Conservation (phyloP, 768 basidiomycete species). For the Russula earlei region DNA sequence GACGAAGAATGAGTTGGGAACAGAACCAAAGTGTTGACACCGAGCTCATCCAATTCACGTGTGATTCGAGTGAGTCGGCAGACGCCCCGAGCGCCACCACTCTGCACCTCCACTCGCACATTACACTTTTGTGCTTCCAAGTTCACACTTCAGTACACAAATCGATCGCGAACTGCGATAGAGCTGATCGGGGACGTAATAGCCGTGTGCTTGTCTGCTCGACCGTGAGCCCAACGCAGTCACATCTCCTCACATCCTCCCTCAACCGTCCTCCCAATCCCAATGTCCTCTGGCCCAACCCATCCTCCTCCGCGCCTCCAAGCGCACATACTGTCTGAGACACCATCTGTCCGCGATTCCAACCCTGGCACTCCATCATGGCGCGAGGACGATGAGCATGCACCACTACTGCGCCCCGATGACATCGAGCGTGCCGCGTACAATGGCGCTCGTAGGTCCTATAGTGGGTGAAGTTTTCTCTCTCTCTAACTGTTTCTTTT, state of each 20-base stretch:
- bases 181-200: too few species aligned
- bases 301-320: neutral
- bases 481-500: neutral
- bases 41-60: neutral
- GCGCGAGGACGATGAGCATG: constrained; percentile 9
- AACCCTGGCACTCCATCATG: constrained; percentile 8
- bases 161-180: too few species aligned
- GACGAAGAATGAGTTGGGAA: neutral
- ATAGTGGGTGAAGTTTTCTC: neutral
- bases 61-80: too few species aligned
- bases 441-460: neutral
- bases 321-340: neutral
- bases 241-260: neutral
- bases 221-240: neutral
- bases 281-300: neutral
- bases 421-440: constrained; percentile 8
- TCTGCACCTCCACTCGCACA: too few species aligned
- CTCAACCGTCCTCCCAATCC: neutral
- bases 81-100: too few species aligned
- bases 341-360: neutral
- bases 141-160: too few species aligned
- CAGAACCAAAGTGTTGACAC: neutral
- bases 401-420: constrained; percentile 5
- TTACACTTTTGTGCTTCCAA: too few species aligned
- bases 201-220: too few species aligned